Base-by-base conservation (phyloP, 768 basidiomycete species). In the Crassisporium funariophilum region DNA sequence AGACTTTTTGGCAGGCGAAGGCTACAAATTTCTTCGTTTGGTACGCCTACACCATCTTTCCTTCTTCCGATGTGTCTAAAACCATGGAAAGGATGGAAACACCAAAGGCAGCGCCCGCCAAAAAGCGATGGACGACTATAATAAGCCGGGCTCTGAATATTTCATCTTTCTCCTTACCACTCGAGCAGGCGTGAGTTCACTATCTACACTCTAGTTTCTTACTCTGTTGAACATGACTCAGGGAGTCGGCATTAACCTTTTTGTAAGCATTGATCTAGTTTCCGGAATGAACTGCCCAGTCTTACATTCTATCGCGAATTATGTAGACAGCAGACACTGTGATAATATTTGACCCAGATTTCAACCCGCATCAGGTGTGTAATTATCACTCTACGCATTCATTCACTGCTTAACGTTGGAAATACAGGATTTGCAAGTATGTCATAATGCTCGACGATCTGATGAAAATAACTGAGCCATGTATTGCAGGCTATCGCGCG, bases 71-170 rank as follows among this genome's bases (percentile, higher is more conserved):
- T 16, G 16, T 17, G 12, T n/a, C 37, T 12, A 15, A 34, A 25
- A 16, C 49, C 40, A 34, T 11, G 42, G 13, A 1, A 56, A 95
- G 89, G 95, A 98, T 62, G 97, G 97, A 9, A 84, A 81, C 50
- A 94, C 93, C 3, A 88, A 88, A 62, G 84, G 89, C 56, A 73
- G 75, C 4, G 80, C 82, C n/a, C 80, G 97, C 17, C 97, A 99
- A 64, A 91, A 91, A 62, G 84, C 83, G 38, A 97, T 99, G 84
- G 97, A 99, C 55, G 84, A 85, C 52, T 99, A 89, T 75, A 98
- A 99, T 66, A 84, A 81, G 29, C 84, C 85, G 4, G 80, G 78
- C 25, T 98, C 95, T 1, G 91, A 95, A 39, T 69, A 86, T 44
- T 95, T 95, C 65, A 84, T 98, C 52, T 99, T 92, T 66, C 72